phyloP scores from a whole-genome alignment of 1,284 basidiomycete genomes.

The Tilletiopsis washingtonensis region DNA sequence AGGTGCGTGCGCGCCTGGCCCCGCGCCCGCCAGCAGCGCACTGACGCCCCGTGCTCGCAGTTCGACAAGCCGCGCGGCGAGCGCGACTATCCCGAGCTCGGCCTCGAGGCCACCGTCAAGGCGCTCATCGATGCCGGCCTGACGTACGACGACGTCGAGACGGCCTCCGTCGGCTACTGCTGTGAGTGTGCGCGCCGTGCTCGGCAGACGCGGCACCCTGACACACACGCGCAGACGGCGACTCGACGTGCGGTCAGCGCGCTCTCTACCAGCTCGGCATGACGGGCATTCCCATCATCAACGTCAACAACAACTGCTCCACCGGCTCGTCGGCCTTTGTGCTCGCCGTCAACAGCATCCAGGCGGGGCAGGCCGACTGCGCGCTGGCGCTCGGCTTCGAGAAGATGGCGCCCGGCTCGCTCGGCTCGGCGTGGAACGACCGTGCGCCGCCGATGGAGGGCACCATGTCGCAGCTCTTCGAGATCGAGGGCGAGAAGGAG shows the following conservation, averaged over 20 bases:
- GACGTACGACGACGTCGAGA: slow-evolving; percentile 68
- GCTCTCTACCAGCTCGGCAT: slow-evolving; percentile 78
- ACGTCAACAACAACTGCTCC: slow-evolving; percentile 62
- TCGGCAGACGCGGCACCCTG: background rate
- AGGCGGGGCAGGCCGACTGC: slow-evolving; percentile 65
- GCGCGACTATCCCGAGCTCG: slow-evolving; percentile 50
- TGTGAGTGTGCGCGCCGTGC: slow-evolving; percentile 6
- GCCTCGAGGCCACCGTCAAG: slow-evolving; percentile 70
- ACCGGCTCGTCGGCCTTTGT: slow-evolving; percentile 41
- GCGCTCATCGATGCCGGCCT: slow-evolving; percentile 78
- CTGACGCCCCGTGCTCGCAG: no score
- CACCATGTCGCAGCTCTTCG: slow-evolving; percentile 51
- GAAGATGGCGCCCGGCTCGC: slow-evolving; percentile 58
- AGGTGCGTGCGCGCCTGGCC: no score
- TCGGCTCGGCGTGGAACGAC: slow-evolving; percentile 65
- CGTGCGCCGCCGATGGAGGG: slow-evolving; percentile 57
- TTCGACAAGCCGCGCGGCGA: slow-evolving; percentile 50
- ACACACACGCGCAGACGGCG: slow-evolving; percentile 11
- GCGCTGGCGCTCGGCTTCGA: slow-evolving; percentile 78
- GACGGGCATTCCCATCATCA: slow-evolving; percentile 75
- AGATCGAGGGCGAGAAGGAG: slow-evolving; percentile 56
- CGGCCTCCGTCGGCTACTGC: slow-evolving; percentile 63
- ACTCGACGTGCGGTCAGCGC: slow-evolving; percentile 64
- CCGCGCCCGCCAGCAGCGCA: no score
- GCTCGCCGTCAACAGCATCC: slow-evolving; percentile 46